These are phyloP conservation scores for Neurospora terricola DNA, from an alignment of 495 filamentous ascomycete species.

Conservation along the genomic window DNA sequence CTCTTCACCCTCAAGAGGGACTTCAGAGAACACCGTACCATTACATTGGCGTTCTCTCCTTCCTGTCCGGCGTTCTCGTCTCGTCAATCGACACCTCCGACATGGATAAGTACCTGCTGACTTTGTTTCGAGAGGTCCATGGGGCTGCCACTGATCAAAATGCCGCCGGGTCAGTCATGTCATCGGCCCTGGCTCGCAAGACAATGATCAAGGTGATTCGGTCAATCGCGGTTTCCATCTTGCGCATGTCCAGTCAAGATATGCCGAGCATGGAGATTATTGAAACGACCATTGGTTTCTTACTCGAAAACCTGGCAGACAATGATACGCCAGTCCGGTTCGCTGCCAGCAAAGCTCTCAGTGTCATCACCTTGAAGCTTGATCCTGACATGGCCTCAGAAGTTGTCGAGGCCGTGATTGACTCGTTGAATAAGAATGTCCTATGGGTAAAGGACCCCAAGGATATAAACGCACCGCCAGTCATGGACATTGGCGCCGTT, in stretches of 20 bases:
- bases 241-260: conserved; percentile 36
- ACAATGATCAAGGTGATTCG: conserved; percentile 74
- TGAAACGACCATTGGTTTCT: conserved; percentile 65
- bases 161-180: conserved; percentile 36
- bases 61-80: conserved; percentile 61
- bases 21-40: conserved; percentile 31
- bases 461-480: conserved; percentile 24
- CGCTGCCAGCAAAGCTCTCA: conserved; percentile 86
- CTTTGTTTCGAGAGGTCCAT: conserved; percentile 42
- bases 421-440: conserved; percentile 64
- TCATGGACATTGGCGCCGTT: conserved; percentile 58
- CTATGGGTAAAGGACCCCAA: conserved; percentile 42
- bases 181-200: conserved; percentile 69
- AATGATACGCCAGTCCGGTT: conserved; percentile 83
- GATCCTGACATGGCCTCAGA: conserved; percentile 70
- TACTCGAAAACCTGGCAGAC: conserved; percentile 61
- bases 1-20: conserved; percentile 32
- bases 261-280: conserved; percentile 42
- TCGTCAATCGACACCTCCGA: conserved; percentile 38
- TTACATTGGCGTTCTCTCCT: conserved; percentile 66
- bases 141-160: conserved; percentile 26
- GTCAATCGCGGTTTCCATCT: conserved; percentile 52
- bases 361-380: conserved; percentile 69
- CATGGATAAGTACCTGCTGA: conserved; percentile 37
- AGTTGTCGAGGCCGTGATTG: conserved; percentile 76